Conservation (phyloP, 2,329 filamentous ascomycete species). For the Penicillium sp. region DNA sequence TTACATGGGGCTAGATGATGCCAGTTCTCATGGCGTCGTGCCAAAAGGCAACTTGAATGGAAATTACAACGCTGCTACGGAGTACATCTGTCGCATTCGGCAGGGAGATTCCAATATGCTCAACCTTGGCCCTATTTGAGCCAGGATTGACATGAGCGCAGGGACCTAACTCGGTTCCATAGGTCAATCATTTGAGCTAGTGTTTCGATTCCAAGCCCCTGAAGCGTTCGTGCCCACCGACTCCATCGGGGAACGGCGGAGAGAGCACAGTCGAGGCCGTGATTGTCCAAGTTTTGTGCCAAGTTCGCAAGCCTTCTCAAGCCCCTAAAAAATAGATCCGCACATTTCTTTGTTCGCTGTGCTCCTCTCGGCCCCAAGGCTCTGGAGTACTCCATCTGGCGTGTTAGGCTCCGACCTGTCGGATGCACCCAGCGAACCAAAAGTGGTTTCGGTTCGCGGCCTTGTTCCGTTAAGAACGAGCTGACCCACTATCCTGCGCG, state of each 20-base stretch:
- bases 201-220: conserved; percentile 17
- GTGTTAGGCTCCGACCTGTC: conserved; percentile 1
- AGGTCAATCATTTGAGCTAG: conserved; percentile 7
- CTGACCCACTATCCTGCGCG: conserved; percentile 16
- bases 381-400: background rate
- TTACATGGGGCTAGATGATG: conserved; percentile 1
- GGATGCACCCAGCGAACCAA: conserved; percentile 13
- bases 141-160: background rate
- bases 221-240: conserved; percentile 9
- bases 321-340: conserved; percentile 1
- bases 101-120: background rate
- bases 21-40: background rate
- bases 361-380: background rate
- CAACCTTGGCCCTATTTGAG: background rate
- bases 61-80: too few relatives aligned
- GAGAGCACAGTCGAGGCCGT: conserved; percentile 2
- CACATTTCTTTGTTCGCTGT: conserved; percentile 5
- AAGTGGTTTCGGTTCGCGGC: conserved; percentile 20
- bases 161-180: background rate
- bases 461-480: conserved; percentile 21
- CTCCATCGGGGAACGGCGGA: conserved; percentile 7
- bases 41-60: background rate
- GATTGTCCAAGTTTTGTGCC: background rate
- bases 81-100: too few relatives aligned
- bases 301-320: background rate